Evolutionary conservation across 2,329 filamentous ascomycete genomes (phyloP).

Genomic region (Ceratocystiopsis sp.): DNA sequence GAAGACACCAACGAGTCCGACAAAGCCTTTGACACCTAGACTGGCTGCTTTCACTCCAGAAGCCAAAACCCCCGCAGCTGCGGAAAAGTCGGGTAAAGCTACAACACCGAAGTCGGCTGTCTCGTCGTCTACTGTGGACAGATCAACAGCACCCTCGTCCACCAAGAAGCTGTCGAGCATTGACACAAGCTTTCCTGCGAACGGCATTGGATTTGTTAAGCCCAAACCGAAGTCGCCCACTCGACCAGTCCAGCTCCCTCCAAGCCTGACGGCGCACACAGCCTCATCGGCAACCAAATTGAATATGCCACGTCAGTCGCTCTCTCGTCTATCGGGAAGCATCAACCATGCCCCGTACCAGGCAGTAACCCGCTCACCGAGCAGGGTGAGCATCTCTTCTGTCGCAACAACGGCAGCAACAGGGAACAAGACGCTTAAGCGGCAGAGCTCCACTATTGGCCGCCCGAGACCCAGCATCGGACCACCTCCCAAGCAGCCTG

Average conservation of each 20-base stretch:
- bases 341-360: conserved; percentile 3
- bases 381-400: conserved; percentile 25
- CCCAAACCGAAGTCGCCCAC: conserved; percentile 53
- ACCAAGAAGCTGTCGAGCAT: conserved; percentile 27
- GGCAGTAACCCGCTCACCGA: conserved; percentile 21
- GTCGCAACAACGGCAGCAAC: conserved; percentile 10
- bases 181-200: conserved; percentile 20
- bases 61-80: conserved; percentile 16
- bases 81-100: conserved; percentile 1
- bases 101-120: conserved; percentile 12
- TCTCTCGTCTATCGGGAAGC: conserved; percentile 23
- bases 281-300: conserved; percentile 51
- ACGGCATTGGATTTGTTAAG: conserved; percentile 31
- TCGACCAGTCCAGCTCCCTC: conserved; percentile 46
- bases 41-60: conserved; percentile 1
- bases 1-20: conserved; percentile 22
- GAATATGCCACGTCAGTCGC: conserved; percentile 21
- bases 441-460: conserved; percentile 27
- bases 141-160: conserved; percentile 13
- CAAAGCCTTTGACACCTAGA: conserved; percentile 15
- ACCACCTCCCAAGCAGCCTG: conserved; percentile 39
- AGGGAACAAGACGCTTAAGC: conserved; percentile 19
- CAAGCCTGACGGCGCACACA: conserved; percentile 52
- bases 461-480: conserved; percentile 36
- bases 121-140: too few species aligned